Evolutionary conservation across 2,329 filamentous ascomycete genomes (phyloP).

Genomic region (Pyrenophora tritici-repentis): DNA sequence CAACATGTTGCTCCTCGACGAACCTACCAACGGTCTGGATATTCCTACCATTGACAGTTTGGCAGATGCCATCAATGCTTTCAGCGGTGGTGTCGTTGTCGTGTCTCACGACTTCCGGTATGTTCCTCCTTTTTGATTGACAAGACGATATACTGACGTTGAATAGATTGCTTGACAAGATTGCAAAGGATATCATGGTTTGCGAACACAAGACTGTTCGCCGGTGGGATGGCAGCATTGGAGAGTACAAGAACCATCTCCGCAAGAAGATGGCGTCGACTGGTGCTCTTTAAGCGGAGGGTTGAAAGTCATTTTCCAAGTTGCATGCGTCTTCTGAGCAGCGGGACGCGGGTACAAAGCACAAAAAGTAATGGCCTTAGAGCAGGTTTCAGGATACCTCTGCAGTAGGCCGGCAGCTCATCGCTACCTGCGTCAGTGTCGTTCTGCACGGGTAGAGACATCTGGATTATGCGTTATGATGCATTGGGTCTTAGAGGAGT

Average conservation of each 20-base stretch:
- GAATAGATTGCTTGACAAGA: constrained; percentile 90
- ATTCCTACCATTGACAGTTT: constrained; percentile 98
- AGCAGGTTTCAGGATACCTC: constrained; percentile 39
- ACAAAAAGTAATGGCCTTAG: constrained; percentile 37
- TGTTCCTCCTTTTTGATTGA: constrained; percentile 37
- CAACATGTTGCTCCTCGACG: constrained; percentile 97
- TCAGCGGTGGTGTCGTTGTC: constrained; percentile 93
- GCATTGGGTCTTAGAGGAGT: constrained; percentile 49
- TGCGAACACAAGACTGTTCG: constrained; percentile 97
- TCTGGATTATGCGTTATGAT: constrained; percentile 43
- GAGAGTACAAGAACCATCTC: constrained; percentile 96
- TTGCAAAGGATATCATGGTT: constrained; percentile 98
- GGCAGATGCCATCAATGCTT: constrained; percentile 96
- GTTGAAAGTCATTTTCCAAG: constrained; percentile 22
- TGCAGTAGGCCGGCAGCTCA: constrained; percentile 43
- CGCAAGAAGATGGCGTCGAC: constrained; percentile 97
- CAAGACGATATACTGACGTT: constrained; percentile 42
- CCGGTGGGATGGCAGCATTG: constrained; percentile 86
- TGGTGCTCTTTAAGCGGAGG: constrained; percentile 73
- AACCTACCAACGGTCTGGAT: constrained; percentile 99
- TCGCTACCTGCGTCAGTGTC: constrained; percentile 42
- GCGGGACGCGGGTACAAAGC: constrained; percentile 28
- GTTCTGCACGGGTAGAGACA: constrained; percentile 37
- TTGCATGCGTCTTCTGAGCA: constrained; percentile 36
- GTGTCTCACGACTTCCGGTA: constrained; percentile 99